These are phyloP conservation scores for Rugonectria rugulosa DNA, from an alignment of 2,329 filamentous ascomycete species.

Conservation along the genomic window DNA sequence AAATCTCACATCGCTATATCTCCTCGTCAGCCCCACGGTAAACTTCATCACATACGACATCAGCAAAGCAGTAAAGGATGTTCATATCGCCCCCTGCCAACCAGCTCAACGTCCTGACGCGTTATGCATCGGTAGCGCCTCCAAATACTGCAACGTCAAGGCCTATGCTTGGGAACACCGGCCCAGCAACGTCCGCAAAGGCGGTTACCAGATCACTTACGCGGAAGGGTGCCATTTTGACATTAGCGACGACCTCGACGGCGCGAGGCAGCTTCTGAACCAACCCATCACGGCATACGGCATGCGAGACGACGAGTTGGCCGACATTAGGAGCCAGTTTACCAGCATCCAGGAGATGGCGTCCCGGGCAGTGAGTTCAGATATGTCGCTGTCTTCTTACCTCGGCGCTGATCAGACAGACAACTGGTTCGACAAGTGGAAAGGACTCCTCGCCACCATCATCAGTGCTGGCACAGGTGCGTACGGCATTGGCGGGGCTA, in stretches of 20 bases:
- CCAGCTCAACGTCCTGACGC: background rate
- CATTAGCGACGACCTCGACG: constrained; percentile 1
- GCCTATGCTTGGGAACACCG: constrained; percentile 5
- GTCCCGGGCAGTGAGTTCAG: background rate
- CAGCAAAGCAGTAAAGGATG: background rate
- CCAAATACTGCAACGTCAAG: constrained; percentile 7
- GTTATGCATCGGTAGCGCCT: constrained; percentile 5
- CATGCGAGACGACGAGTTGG: background rate
- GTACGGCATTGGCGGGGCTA: background rate
- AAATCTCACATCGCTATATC: background rate
- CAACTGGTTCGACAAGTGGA: background rate
- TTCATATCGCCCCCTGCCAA: background rate
- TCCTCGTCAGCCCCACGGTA: constrained; percentile 7
- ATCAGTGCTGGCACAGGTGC: constrained; percentile 3
- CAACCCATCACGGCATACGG: background rate
- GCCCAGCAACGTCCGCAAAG: background rate
- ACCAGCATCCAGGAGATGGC: background rate
- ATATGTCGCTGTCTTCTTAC: background rate
- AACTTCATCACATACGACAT: constrained; percentile 4
- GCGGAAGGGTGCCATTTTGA: constrained; percentile 9
- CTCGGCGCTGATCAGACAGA: constrained; percentile 4
- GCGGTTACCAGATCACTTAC: background rate
- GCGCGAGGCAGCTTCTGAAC: background rate
- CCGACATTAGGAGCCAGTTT: background rate
- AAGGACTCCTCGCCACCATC: background rate